Base-by-base conservation (phyloP, 257 asterid species). In the Lavandula angustifolia region DNA sequence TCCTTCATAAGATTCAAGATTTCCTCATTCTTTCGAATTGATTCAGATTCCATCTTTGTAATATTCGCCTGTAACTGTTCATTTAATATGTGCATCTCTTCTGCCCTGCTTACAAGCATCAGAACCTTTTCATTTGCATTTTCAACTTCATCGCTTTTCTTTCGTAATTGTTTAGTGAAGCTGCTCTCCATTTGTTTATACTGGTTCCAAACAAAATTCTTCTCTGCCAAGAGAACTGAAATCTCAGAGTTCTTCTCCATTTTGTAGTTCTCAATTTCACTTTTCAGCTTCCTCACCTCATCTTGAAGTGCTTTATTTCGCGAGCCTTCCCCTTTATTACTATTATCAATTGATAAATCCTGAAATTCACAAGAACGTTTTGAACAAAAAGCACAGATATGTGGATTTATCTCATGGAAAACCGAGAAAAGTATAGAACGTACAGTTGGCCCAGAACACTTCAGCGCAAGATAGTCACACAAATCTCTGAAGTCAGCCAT, bases 201-300 rank as follows among this genome's bases (percentile, higher is more conserved):
- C 76, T 89, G 97, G 78, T 92, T 85, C 97, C 97, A 89, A 27
- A 83, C 68, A 54, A 89, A 92, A 2, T 65, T 75, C 68, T 87
- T 89, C 82, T 89, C 97, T 46, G 82, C 71, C 75, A 82, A 54
- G 56, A 89, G 82, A 67, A 82, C 79, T 46, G 83, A 73, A 29
- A 85, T 67, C 78, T 87, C 97, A 0, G 76, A 37, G 33, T 56
- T 63, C 52, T 84, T 85, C 60, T 87, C 87, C 41, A 60, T 50
- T 11, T 67, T 70, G 60, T 64, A 77, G 73, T 67, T 75, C 78
- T 75, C 84, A 27, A 82, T 56, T 80, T 83, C 97, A 73, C 59
- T 66, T 71, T 78, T 75, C 66, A 82, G 78, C 82, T 72, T 84
- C 73, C 47, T 66, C 69, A 78, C 72, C 70, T 89, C 91, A 67